A percentile compares a stretch with the other conserved stretches of the same genome.
Evolutionary conservation across 495 filamentous ascomycete genomes (phyloP).

Genomic region (Penicillium malachiteum): DNA sequence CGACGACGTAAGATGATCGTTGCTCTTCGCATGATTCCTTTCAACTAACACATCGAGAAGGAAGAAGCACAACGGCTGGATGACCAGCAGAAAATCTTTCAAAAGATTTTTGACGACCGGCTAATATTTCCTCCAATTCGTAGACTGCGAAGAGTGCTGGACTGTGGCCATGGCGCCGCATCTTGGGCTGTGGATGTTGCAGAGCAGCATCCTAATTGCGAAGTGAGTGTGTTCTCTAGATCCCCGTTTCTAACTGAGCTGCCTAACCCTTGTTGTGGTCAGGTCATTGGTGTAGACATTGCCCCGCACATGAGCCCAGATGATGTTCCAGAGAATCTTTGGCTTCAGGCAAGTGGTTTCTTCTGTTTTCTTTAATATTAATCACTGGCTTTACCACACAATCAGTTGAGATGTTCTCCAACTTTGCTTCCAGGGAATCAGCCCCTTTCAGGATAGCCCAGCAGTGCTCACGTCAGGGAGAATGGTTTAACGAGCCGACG

Average conservation of each 20-base stretch:
- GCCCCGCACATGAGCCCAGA: constrained; percentile 72
- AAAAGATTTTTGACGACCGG: constrained; percentile 68
- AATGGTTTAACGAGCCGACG: neutral
- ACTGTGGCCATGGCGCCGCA: constrained; percentile 72
- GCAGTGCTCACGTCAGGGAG: neutral
- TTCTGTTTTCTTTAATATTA: neutral
- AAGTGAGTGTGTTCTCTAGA: constrained; percentile 49
- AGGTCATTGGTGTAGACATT: constrained; percentile 84
- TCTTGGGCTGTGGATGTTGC: constrained; percentile 61
- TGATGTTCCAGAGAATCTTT: constrained; percentile 65
- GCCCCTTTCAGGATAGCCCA: neutral
- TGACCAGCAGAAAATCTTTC: constrained; percentile 67
- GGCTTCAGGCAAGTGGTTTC: constrained; percentile 58
- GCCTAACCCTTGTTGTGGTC: constrained; percentile 1
- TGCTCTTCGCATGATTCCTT: neutral
- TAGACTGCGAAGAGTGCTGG: constrained; percentile 65
- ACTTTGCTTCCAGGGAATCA: neutral
- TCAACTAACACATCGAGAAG: constrained; percentile 46
- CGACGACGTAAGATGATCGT: constrained; percentile 68
- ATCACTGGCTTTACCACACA: too few relatives aligned
- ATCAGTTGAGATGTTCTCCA: neutral
- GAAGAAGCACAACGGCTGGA: constrained; percentile 77
- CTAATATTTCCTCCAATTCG: constrained; percentile 77
- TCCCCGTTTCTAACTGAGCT: constrained; percentile 15
- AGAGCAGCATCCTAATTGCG: constrained; percentile 67